A percentile compares a stretch with the other conserved stretches of the same genome.
phyloP scores from a whole-genome alignment of 768 basidiomycete species.

The Pholiota microspora region DNA sequence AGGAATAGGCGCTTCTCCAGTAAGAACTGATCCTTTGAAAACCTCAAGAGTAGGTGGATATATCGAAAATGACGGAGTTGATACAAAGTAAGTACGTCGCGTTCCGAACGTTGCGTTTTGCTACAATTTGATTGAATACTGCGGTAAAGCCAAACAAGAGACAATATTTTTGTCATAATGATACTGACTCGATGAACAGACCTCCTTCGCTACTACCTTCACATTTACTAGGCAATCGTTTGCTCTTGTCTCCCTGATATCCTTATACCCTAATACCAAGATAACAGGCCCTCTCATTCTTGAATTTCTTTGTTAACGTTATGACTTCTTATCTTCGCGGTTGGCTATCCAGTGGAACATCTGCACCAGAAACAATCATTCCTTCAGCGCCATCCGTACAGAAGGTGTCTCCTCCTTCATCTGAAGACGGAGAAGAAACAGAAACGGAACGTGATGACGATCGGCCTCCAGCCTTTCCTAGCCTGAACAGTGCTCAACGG shows the following conservation, averaged over 20 bases:
- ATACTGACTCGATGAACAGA: too few relatives aligned
- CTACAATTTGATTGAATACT: too few relatives aligned
- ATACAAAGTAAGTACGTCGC: too few relatives aligned
- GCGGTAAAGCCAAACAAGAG: too few relatives aligned
- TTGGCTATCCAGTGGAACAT: conserved; percentile 48
- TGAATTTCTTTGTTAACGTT: background rate
- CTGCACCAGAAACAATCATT: conserved; percentile 20
- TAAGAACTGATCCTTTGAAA: too few relatives aligned
- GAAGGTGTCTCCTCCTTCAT: conserved; percentile 38
- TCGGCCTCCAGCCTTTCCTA: conserved; percentile 72
- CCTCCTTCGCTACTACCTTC: background rate
- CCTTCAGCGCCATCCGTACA: conserved; percentile 31
- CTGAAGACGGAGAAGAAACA: conserved; percentile 35
- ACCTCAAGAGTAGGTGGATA: too few relatives aligned
- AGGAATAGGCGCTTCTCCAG: too few relatives aligned
- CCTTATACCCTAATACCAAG: background rate
- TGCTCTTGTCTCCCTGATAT: background rate
- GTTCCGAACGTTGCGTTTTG: too few relatives aligned
- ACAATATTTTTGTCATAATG: too few relatives aligned
- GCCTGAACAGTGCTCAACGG: conserved; percentile 70
- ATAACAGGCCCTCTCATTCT: background rate
- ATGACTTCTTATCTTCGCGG: conserved; percentile 63
- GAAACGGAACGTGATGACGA: conserved; percentile 48
- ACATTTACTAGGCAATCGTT: background rate
- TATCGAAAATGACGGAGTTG: too few relatives aligned